These are phyloP conservation scores for Syzygium oleosum DNA, from an alignment of 345 rosid species.

Conservation along the genomic window DNA sequence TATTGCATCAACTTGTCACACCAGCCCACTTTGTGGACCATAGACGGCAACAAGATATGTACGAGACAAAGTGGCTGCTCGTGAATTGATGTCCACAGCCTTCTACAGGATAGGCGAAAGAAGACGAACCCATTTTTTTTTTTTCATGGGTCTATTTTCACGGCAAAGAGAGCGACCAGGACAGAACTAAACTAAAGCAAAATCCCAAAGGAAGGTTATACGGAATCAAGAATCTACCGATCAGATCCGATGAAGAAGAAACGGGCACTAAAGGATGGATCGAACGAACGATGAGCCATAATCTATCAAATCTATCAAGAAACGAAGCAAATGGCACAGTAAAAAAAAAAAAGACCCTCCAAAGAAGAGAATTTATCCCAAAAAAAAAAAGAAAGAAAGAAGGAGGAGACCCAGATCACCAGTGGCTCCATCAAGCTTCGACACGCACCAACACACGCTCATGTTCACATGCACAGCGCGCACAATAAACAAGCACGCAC, in stretches of 20 bases:
- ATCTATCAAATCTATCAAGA: background rate
- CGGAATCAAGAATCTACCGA: background rate
- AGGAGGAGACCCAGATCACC: background rate
- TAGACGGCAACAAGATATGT: slow-evolving; percentile 12
- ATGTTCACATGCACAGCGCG: background rate
- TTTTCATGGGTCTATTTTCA: background rate
- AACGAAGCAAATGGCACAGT: background rate
- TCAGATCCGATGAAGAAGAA: slow-evolving; percentile 5
- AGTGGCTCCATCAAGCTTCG: background rate
- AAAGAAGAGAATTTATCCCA: background rate
- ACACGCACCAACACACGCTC: background rate
- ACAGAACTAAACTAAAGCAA: background rate
- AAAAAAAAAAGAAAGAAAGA: background rate
- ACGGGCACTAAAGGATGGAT: background rate
- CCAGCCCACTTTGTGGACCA: slow-evolving; percentile 18
- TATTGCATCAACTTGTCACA: slow-evolving; percentile 18
- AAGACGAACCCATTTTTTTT: background rate
- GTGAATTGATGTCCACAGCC: background rate
- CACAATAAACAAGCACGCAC: background rate
- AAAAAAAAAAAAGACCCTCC: background rate
- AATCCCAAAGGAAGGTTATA: background rate
- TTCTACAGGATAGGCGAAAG: background rate
- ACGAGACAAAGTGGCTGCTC: background rate
- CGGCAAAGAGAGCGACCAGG: background rate
- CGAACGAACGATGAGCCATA: background rate